These are phyloP conservation scores for Porcisia hertigi DNA, from an alignment of 208 protist genomes.

Conservation along the genomic window DNA sequence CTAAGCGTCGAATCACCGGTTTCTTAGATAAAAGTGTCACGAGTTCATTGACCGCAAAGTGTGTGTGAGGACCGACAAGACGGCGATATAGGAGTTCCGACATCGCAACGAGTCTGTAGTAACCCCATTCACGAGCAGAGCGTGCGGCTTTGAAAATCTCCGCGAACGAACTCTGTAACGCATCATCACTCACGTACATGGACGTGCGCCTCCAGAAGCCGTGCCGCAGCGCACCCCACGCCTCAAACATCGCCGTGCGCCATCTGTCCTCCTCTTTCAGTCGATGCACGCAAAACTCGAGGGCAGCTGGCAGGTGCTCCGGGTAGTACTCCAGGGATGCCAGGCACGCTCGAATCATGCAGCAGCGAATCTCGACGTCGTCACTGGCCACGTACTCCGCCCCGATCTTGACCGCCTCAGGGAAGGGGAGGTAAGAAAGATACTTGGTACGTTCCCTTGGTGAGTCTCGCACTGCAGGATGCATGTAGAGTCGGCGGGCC, in stretches of 20 bases:
- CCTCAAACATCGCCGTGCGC: slow-evolving; percentile 11
- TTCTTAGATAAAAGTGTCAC: slow-evolving; percentile 6
- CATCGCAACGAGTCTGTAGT: neutral
- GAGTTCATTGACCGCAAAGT: slow-evolving; percentile 17
- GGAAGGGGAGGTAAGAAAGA: slow-evolving; percentile 22
- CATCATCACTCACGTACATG: neutral
- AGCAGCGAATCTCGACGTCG: slow-evolving; percentile 19
- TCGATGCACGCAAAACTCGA: slow-evolving; percentile 31
- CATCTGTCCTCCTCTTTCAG: slow-evolving; percentile 39
- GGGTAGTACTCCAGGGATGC: slow-evolving; percentile 20
- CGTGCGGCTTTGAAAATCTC: slow-evolving; percentile 16
- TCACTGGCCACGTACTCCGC: slow-evolving; percentile 14
- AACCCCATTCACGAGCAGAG: slow-evolving; percentile 26
- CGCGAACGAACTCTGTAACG: slow-evolving; percentile 1
- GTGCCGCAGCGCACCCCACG: slow-evolving; percentile 12
- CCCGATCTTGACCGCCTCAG: slow-evolving; percentile 15
- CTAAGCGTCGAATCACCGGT: neutral
- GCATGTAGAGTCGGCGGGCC: slow-evolving; percentile 12
- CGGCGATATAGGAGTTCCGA: slow-evolving; percentile 6
- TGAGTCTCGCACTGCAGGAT: slow-evolving; percentile 9
- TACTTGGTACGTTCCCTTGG: slow-evolving; percentile 13
- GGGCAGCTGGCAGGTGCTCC: slow-evolving; percentile 19
- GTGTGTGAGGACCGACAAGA: slow-evolving; percentile 8
- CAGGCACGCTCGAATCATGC: neutral
- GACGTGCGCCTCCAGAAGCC: slow-evolving; percentile 14